Evolutionary conservation across 2,329 filamentous ascomycete genomes (phyloP).

Genomic region (Colletotrichum phormii): DNA sequence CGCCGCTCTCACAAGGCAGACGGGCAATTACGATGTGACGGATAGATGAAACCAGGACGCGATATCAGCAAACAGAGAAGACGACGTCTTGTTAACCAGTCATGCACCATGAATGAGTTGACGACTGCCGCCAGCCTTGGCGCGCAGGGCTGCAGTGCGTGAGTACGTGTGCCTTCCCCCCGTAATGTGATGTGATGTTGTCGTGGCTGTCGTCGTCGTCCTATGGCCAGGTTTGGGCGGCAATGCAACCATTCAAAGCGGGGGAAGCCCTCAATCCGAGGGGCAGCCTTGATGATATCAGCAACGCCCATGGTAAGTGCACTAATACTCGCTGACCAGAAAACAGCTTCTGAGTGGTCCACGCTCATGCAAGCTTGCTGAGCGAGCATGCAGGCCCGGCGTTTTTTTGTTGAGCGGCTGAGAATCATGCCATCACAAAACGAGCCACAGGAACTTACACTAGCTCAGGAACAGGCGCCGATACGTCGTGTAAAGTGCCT

Average conservation of each 20-base stretch:
- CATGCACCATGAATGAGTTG: background rate
- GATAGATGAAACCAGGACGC: constrained; percentile 27
- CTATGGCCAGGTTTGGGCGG: constrained; percentile 7
- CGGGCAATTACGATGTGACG: constrained; percentile 18
- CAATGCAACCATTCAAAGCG: constrained; percentile 18
- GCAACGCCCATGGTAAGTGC: background rate
- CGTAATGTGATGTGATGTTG: constrained; percentile 1
- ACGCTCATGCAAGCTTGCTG: constrained; percentile 26
- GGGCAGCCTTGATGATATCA: background rate
- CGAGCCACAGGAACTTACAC: background rate
- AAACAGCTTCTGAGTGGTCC: constrained; percentile 1
- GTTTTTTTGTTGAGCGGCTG: constrained; percentile 29
- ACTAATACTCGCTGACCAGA: constrained; percentile 9
- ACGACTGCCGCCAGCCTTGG: constrained; percentile 20
- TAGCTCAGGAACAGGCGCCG: constrained; percentile 13
- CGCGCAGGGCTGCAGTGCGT: background rate
- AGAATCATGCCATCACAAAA: constrained; percentile 25
- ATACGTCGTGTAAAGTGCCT: constrained; percentile 21
- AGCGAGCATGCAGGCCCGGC: constrained; percentile 1
- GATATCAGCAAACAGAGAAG: constrained; percentile 20
- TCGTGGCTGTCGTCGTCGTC: background rate
- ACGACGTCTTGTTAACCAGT: constrained; percentile 4
- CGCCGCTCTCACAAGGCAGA: background rate
- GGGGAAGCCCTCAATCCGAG: background rate
- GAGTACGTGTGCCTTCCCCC: background rate